Conservation (phyloP, 192 early-diverging fungal genomes). For the Entrophospora sp. region DNA sequence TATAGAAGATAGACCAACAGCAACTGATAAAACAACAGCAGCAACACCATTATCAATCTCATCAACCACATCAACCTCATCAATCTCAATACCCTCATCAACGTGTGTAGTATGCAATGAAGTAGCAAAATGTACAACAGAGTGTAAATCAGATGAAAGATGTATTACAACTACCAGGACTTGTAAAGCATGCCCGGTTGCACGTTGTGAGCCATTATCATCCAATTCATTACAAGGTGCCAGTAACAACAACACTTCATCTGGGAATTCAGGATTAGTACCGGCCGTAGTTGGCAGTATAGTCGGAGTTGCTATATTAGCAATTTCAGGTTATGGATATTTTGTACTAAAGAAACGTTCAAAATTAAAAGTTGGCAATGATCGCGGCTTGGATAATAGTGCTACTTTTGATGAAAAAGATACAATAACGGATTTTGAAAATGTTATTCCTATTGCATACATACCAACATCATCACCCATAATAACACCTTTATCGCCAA, state of each 20-base stretch:
- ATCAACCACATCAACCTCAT: no score
- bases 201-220: not conserved
- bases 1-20: no score
- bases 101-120: no score
- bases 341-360: not conserved
- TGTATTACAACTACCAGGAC: no score
- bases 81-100: no score
- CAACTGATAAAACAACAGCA: no score
- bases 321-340: not conserved
- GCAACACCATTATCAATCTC: no score
- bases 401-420: not conserved
- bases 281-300: conserved; percentile 9
- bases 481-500: no score
- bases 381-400: not conserved
- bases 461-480: conserved; percentile 1
- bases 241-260: not conserved
- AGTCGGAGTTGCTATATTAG: not conserved
- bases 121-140: no score
- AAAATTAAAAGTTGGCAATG: not conserved
- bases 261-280: not conserved
- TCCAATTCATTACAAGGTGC: not conserved
- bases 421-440: not conserved
- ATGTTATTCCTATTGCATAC: conserved; percentile 21
- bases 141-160: no score
- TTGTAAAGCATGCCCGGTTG: no score